These are phyloP conservation scores for Globisporangium viniferum DNA, from an alignment of 352 stramenopile species.

Conservation along the genomic window DNA sequence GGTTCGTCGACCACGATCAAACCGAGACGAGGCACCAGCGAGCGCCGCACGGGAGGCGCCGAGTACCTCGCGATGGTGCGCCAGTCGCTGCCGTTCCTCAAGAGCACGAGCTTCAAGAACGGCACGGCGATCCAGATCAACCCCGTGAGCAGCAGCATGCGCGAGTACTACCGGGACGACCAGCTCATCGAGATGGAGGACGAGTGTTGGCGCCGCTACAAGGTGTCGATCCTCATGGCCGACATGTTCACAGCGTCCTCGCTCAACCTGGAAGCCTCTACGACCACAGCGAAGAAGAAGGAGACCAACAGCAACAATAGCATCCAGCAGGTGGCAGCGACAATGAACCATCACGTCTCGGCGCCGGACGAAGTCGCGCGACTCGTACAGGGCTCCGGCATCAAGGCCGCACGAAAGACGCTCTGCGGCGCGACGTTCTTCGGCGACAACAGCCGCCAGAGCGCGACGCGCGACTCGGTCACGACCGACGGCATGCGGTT, in stretches of 20 bases:
- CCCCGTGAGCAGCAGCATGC: constrained; percentile 43
- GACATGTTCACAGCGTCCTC: constrained; percentile 25
- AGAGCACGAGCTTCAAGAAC: constrained; percentile 44
- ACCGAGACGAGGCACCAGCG: neutral
- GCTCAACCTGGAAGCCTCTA: neutral
- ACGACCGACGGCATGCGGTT: constrained; percentile 61
- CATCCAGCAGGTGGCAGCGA: neutral
- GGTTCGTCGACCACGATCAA: constrained; percentile 7
- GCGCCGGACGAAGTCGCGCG: neutral
- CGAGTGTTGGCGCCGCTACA: constrained; percentile 71
- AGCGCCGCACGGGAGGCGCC: constrained; percentile 1
- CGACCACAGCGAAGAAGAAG: neutral
- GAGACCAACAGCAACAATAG: neutral
- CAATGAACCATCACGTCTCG: neutral
- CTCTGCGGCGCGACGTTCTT: constrained; percentile 36
- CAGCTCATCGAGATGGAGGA: constrained; percentile 62
- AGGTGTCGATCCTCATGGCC: constrained; percentile 59
- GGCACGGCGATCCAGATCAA: constrained; percentile 50
- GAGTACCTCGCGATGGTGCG: constrained; percentile 14
- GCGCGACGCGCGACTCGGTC: constrained; percentile 27
- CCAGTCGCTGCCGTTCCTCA: constrained; percentile 29
- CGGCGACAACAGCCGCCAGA: constrained; percentile 15
- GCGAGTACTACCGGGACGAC: constrained; percentile 42
- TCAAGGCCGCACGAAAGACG: constrained; percentile 33
- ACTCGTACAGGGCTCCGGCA: constrained; percentile 11